phyloP scores from a whole-genome alignment of 2,329 filamentous ascomycete genomes.

The Penicillium aurantiogriseum region DNA sequence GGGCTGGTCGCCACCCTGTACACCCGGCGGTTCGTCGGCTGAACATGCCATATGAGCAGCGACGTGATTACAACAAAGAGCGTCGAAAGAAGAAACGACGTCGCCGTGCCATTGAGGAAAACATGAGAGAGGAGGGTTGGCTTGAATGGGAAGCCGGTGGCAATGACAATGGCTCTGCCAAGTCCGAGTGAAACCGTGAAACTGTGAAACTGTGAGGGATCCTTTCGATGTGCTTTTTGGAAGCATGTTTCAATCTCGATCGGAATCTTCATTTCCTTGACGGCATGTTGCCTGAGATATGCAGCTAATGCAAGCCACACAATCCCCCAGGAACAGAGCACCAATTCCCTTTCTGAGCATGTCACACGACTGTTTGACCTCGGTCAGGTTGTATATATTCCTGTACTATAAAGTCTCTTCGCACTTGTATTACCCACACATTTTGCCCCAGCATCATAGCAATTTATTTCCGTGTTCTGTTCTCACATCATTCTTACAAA shows the following conservation, averaged over 20 bases:
- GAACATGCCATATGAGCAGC: slow-evolving; percentile 14
- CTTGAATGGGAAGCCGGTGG: slow-evolving; percentile 12
- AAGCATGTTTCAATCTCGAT: background rate
- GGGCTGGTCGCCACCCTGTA: slow-evolving; percentile 1
- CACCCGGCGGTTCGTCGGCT: slow-evolving; percentile 8
- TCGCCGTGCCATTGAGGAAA: slow-evolving; percentile 17
- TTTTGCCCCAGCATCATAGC: background rate
- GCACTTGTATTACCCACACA: background rate
- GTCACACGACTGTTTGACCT: background rate
- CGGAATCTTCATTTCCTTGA: background rate
- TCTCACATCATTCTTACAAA: background rate
- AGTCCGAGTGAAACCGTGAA: slow-evolving; percentile 4
- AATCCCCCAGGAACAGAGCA: background rate
- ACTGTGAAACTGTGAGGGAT: background rate
- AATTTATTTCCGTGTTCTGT: background rate
- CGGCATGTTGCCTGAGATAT: background rate
- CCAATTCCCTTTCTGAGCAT: background rate
- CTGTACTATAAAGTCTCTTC: slow-evolving; percentile 3
- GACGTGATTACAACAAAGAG: slow-evolving; percentile 19
- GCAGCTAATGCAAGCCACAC: background rate
- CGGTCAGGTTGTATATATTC: slow-evolving; percentile 1
- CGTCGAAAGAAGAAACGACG: slow-evolving; percentile 24
- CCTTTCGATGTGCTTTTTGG: background rate
- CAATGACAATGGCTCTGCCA: background rate
- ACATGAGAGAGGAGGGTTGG: slow-evolving; percentile 24